Evolutionary conservation across 495 filamentous ascomycete genomes (phyloP).

Genomic region (Durotheca rogersii): DNA sequence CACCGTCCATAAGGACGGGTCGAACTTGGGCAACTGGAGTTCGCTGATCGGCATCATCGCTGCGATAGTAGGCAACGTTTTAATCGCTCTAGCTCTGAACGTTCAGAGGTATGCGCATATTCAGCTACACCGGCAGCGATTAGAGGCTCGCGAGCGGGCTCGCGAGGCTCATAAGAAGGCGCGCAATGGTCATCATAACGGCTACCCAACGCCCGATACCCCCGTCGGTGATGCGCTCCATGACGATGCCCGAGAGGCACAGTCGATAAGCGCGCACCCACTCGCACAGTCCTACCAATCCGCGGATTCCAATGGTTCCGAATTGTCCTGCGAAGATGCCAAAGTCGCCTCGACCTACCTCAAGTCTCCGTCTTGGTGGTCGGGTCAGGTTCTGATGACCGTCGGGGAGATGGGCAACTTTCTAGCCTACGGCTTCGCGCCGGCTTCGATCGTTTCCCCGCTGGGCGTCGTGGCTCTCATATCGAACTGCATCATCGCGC

Average conservation of each 20-base stretch:
- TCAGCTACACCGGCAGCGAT: conserved; percentile 55
- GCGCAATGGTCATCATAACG: conserved; percentile 36
- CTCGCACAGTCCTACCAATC: conserved; percentile 50
- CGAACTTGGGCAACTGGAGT: conserved; percentile 72
- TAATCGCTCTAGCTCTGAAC: conserved; percentile 94
- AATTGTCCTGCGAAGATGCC: conserved; percentile 36
- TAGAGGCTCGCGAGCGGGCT: conserved; percentile 51
- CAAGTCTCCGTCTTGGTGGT: conserved; percentile 93
- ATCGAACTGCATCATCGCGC: conserved; percentile 95
- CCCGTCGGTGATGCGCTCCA: conserved; percentile 23
- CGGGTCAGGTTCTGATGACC: conserved; percentile 84
- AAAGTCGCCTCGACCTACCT: conserved; percentile 61
- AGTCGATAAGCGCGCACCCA: conserved; percentile 48
- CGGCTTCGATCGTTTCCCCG: conserved; percentile 95
- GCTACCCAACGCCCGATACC: conserved; percentile 25
- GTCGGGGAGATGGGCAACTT: conserved; percentile 96
- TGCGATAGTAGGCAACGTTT: conserved; percentile 84
- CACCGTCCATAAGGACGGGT: conserved; percentile 38
- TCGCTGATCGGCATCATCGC: conserved; percentile 92
- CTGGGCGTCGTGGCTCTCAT: conserved; percentile 92
- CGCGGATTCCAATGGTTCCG: conserved; percentile 41
- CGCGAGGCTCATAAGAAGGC: conserved; percentile 44
- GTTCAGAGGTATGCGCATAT: conserved; percentile 96
- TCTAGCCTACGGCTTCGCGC: conserved; percentile 96
- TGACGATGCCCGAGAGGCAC: conserved; percentile 34